A percentile compares a stretch with the other conserved stretches of the same genome.
Conservation (phyloP, 768 basidiomycete genomes). For the Mycena venus region DNA sequence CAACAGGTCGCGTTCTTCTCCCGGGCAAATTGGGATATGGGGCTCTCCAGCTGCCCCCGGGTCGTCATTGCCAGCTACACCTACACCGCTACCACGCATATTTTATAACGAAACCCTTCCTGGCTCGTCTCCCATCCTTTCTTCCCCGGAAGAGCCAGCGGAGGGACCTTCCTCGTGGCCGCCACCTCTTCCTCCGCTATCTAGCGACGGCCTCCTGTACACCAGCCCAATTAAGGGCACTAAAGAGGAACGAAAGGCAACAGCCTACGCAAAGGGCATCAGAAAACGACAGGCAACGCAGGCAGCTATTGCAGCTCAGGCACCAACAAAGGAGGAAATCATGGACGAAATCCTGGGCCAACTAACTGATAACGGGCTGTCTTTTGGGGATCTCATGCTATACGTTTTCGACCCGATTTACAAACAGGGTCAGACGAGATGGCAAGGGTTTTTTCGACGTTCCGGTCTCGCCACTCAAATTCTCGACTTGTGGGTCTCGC, state of each 20-base stretch:
- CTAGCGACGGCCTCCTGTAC: not conserved
- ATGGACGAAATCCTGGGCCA: too few relatives aligned
- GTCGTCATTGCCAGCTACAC: not conserved
- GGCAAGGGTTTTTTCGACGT: conserved; percentile 40
- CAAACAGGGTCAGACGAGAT: not conserved
- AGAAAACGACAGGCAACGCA: too few relatives aligned
- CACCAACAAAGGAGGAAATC: not conserved
- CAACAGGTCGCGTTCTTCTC: too few relatives aligned
- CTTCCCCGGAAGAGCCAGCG: not conserved
- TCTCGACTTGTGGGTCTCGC: conserved; percentile 44
- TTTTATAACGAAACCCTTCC: not conserved
- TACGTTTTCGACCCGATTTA: conserved; percentile 48
- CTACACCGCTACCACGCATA: not conserved
- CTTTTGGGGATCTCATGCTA: conserved; percentile 37
- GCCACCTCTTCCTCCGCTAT: not conserved
- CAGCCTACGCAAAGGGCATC: too few relatives aligned
- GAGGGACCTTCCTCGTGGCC: too few relatives aligned
- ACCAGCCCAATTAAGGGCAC: conserved; percentile 16
- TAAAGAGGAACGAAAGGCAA: conserved; percentile 3
- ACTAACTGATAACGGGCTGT: conserved; percentile 11
- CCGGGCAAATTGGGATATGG: too few relatives aligned
- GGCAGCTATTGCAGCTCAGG: too few relatives aligned
- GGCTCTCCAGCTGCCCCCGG: too few relatives aligned
- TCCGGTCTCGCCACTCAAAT: conserved; percentile 25
- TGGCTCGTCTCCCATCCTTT: not conserved